Evolutionary conservation across 1,139 yeast species (phyloP), one percentile per base, ranked within the genome.

Genomic region (Zygoascus hellenicus): DNA sequence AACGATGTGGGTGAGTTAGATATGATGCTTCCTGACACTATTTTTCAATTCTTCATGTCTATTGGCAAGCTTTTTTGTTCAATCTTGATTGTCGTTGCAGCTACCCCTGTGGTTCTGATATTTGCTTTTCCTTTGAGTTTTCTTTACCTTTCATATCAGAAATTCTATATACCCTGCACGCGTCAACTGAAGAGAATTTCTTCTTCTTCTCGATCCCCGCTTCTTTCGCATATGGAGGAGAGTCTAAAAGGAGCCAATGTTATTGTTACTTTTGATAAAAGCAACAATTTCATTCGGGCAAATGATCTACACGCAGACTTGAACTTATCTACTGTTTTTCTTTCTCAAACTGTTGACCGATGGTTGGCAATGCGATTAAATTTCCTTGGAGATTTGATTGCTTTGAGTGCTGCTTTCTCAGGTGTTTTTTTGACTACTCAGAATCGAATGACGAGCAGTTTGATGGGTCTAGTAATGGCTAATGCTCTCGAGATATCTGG

Each of bases 1-100:
- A 84, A 83, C 57, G 95, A 86, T 64, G 82, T 90, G 0, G 94
- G 85, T 60, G 80, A 80, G 39, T 66, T 85, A 55, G 95, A 86
- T 63, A 83, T 84, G 60, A 90, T 83, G 57, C 44, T 63, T 45
- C 55, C 43, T 61, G 35, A 52, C 57, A 1, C 53, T 58, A 60
- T 49, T 58, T 13, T 44, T 56, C 39, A 53, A 57, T 39, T 53
- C 56, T 6, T 28, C 48, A 10, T 46, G 53, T 3, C 52, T 49
- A 49, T 51, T 60, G 26, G 28, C 54, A 2, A 57, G 58, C 5
- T 83, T 45, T 51, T 54, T 6, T 46, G 61, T 16, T 48, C 61
- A 13, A 50, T 52, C 7, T 52, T 61, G 9, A 60, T 61, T 38
- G 62, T 60, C 19, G 59, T 58, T 34, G 56, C 60, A 42, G 58